A percentile compares a stretch with the other conserved stretches of the same genome.
These are phyloP conservation scores for Cryptosporidium muris DNA, from an alignment of 169 alveolate genomes.

Conservation along the genomic window DNA sequence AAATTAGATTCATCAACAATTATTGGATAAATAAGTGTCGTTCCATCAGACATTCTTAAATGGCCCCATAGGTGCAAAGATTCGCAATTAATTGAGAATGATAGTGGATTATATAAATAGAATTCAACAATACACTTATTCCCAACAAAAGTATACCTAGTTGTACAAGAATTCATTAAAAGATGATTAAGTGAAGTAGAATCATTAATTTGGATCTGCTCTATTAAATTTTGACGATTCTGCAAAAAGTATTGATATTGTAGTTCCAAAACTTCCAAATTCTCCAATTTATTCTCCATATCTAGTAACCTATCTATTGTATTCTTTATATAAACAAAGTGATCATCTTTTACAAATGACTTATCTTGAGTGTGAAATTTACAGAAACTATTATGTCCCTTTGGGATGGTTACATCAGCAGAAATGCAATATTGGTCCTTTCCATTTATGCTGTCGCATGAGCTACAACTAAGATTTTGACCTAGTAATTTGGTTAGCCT, in stretches of 20 bases:
- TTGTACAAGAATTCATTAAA: neutral
- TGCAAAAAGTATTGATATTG: constrained; percentile 23
- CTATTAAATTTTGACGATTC: neutral
- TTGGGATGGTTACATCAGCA: too few relatives aligned
- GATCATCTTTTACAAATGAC: constrained; percentile 1
- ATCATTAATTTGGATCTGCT: neutral
- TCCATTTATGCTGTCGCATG: neutral
- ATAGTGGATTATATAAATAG: constrained; percentile 32
- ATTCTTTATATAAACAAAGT: constrained; percentile 10
- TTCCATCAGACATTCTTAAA: constrained; percentile 49
- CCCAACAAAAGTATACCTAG: constrained; percentile 30
- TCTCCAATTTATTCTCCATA: constrained; percentile 5
- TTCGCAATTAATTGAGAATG: constrained; percentile 54
- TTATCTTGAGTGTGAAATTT: neutral
- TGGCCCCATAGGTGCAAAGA: constrained; percentile 65
- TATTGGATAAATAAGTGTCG: neutral
- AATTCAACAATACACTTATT: constrained; percentile 55
- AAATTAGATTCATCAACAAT: neutral
- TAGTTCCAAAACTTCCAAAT: constrained; percentile 31
- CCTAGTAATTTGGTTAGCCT: constrained; percentile 13
- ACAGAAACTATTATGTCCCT: neutral
- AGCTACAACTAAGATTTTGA: constrained; percentile 43
- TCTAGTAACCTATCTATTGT: constrained; percentile 10
- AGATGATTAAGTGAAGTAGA: neutral
- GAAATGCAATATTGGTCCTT: neutral